phyloP scores from a whole-genome alignment of 208 protist species.

The Spongospora subterranea region DNA sequence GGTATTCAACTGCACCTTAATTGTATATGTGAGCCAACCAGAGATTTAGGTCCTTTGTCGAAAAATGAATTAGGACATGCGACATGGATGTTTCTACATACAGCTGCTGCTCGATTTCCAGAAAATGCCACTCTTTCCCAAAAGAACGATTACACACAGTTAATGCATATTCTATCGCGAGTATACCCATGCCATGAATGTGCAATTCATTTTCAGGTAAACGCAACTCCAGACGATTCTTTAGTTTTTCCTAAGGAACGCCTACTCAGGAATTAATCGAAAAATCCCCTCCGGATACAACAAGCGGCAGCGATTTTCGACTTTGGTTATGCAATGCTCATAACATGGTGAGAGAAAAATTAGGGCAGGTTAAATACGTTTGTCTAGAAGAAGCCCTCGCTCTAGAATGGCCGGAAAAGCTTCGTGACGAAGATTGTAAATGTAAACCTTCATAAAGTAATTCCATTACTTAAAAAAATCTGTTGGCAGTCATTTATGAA shows the following conservation, averaged over 20 bases:
- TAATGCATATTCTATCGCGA: constrained; percentile 12
- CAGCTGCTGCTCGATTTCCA: not conserved
- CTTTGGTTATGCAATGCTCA: not conserved
- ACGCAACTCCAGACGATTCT: not conserved
- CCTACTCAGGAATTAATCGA: not conserved
- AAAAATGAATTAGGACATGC: constrained; percentile 7
- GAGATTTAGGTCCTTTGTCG: not conserved
- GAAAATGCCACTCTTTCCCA: not conserved
- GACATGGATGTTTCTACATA: constrained; percentile 29
- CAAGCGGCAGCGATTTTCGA: not conserved
- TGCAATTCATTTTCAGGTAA: constrained; percentile 33
- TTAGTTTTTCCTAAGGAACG: not conserved
- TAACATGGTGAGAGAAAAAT: not conserved
- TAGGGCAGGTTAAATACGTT: not conserved
- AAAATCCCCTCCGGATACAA: not conserved
- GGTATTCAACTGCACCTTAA: too few relatives aligned
- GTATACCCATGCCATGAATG: constrained; percentile 23
- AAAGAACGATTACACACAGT: not conserved
- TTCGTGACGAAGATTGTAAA: not conserved
- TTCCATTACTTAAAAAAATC: too few relatives aligned
- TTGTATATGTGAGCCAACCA: too few relatives aligned
- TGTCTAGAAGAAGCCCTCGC: not conserved
- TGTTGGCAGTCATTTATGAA: too few relatives aligned
- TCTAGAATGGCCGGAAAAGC: not conserved
- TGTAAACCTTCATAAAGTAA: not conserved